These are phyloP conservation scores for Fusarium verticillioides DNA, from an alignment of 2,329 filamentous ascomycete species.

Conservation along the genomic window DNA sequence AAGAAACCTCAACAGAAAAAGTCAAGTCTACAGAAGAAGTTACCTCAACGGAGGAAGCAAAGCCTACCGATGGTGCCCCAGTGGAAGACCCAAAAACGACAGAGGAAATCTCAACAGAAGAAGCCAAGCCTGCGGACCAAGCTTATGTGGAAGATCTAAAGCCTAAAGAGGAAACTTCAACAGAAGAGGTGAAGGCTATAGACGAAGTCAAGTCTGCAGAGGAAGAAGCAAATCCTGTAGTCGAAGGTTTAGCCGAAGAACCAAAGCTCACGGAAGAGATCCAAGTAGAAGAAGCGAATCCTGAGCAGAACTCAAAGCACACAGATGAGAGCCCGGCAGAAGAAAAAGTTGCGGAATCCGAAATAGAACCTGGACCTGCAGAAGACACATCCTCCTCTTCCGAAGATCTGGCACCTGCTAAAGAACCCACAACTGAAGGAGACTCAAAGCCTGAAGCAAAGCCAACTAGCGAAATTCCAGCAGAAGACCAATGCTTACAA, in stretches of 20 bases:
- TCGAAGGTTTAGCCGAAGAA: background rate
- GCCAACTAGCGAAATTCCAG: background rate
- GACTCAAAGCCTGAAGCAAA: background rate
- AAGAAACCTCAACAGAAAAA: background rate
- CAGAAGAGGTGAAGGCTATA: background rate
- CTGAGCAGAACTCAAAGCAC: background rate
- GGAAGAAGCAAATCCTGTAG: background rate
- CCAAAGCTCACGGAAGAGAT: background rate
- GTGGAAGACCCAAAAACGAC: background rate
- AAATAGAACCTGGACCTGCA: background rate
- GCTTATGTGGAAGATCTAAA: background rate
- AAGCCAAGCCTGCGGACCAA: background rate
- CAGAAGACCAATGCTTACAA: background rate
- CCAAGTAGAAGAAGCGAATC: background rate
- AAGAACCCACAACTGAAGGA: constrained; percentile 4
- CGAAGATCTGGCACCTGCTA: background rate
- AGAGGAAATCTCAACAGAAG: background rate
- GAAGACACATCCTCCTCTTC: background rate
- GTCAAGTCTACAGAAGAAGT: background rate
- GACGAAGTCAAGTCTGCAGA: background rate
- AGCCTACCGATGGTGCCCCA: background rate
- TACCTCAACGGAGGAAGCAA: background rate
- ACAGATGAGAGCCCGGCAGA: background rate
- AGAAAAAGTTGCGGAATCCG: background rate
- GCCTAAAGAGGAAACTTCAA: background rate